These are phyloP conservation scores for Phytophthora megakarya DNA, from an alignment of 352 stramenopile species.

Conservation along the genomic window DNA sequence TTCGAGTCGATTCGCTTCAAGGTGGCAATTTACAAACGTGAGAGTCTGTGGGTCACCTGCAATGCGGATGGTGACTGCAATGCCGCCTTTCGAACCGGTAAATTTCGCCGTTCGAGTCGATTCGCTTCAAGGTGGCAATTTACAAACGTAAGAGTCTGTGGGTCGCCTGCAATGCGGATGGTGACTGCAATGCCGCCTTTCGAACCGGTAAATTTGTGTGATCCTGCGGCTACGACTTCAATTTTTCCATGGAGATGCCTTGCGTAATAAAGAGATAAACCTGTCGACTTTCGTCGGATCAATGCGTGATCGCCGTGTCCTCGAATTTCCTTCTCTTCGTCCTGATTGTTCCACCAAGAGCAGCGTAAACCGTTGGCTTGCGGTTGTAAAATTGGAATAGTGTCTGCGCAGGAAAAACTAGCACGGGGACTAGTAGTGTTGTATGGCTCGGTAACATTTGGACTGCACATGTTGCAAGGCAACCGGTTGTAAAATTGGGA, in stretches of 20 bases:
- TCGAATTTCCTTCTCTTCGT: constrained; percentile 47
- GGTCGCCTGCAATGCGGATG: constrained; percentile 44
- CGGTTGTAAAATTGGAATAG: neutral
- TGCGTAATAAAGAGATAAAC: constrained; percentile 63
- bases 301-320: constrained; percentile 69
- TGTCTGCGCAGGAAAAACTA: constrained; percentile 11
- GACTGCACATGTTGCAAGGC: constrained; percentile 14
- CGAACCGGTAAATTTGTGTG: constrained; percentile 69
- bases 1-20: constrained; percentile 65
- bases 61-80: constrained; percentile 56
- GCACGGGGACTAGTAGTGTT: constrained; percentile 11
- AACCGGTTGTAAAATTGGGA: too few species aligned
- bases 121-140: constrained; percentile 81
- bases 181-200: constrained; percentile 68
- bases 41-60: constrained; percentile 51
- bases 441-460: constrained; percentile 9
- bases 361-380: neutral
- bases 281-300: constrained; percentile 67
- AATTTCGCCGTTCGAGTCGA: constrained; percentile 45
- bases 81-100: constrained; percentile 68
- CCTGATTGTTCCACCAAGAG: constrained; percentile 20
- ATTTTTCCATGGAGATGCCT: constrained; percentile 39
- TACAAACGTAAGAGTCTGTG: constrained; percentile 65
- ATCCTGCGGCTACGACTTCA: constrained; percentile 51
- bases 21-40: constrained; percentile 72